These are phyloP conservation scores for Barnettozyma wickerhamii DNA, from an alignment of 805 yeast species.

Conservation along the genomic window DNA sequence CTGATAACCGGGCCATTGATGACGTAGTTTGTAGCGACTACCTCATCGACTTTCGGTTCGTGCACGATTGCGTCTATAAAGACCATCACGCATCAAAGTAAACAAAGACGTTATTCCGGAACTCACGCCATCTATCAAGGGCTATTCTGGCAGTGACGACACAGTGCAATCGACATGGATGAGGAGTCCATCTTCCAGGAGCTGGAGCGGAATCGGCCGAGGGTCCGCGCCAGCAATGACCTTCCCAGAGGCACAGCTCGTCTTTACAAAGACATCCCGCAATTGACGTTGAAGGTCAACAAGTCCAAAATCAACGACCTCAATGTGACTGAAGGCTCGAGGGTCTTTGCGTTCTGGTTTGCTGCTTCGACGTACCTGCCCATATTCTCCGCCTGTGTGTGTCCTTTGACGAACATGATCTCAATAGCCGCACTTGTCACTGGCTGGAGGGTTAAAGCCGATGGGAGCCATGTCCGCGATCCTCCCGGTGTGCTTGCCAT, in stretches of 20 bases:
- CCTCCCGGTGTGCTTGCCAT: slow-evolving; percentile 43
- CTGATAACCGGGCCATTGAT: too few species aligned
- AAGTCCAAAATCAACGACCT: slow-evolving; percentile 15
- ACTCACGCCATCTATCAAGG: too few species aligned
- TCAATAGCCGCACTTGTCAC: slow-evolving; percentile 69
- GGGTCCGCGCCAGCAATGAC: not conserved
- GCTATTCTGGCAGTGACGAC: too few species aligned
- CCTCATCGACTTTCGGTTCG: too few species aligned
- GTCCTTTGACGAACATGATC: slow-evolving; percentile 73
- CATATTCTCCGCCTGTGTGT: slow-evolving; percentile 68
- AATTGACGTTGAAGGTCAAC: slow-evolving; percentile 12
- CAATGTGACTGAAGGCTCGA: slow-evolving; percentile 15
- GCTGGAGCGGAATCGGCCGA: not conserved
- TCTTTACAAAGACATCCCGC: slow-evolving; percentile 14
- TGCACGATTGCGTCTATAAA: too few species aligned
- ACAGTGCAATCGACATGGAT: too few species aligned
- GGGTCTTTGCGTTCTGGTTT: slow-evolving; percentile 47
- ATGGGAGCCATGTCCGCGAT: slow-evolving; percentile 29
- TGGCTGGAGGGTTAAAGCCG: slow-evolving; percentile 52
- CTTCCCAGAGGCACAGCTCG: not conserved
- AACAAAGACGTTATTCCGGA: too few species aligned
- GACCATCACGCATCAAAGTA: too few species aligned
- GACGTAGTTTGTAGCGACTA: too few species aligned
- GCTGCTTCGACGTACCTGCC: slow-evolving; percentile 67
- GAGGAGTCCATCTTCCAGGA: not conserved